Evolutionary conservation across 192 early-diverging fungal species (phyloP), one percentile per base, ranked within the genome.

Genomic region (Backusella circina): DNA sequence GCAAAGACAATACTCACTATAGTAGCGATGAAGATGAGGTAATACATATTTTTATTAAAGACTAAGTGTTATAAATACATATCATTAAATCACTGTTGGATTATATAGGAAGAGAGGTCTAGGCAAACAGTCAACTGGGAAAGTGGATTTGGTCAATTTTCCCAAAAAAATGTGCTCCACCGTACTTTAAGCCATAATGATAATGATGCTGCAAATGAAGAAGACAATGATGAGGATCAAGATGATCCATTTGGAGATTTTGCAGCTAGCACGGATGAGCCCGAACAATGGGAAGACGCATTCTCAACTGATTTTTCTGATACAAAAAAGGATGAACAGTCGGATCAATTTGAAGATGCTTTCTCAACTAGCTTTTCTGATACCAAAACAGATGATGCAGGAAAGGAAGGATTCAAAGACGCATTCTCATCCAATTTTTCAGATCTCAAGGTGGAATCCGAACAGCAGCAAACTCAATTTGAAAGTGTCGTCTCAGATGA

Each of bases 171-270:
- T 65, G 10, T 1, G 30, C 30, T 65, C 23, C 61, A 65, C 26
- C 61, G 26, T 65, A 65, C 61, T 65, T 10, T 35, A 18, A 33
- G 28, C 7, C 8, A 18, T 8, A 32, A 18, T 35, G 6, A 35
- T 9, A 8, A 41, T 3, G 15, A 70, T 16, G 16, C 41, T 26
- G 26, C 38, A 16, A 41, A 70, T 13, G 69, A 67, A 67, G 15
- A 18, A 35, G 4, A 31, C 8, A 12, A 10, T 18, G 16, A 35
- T 12, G 13, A 41, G 5, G 23, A 70, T 37, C 38, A 70, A 28
- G 68, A 70, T 12, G 69, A 70, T 70, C 69, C 69, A 30, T 70
- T 70, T 47, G 69, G 69, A 30, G 69, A 70, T 16, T 70, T 70
- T 47, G 26, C 69, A 16, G 9, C 54, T 61, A 70, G 69, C 47